Evolutionary conservation across 192 early-diverging fungal species (phyloP), one percentile per base, ranked within the genome.

Genomic region (Coemansia sp.): DNA sequence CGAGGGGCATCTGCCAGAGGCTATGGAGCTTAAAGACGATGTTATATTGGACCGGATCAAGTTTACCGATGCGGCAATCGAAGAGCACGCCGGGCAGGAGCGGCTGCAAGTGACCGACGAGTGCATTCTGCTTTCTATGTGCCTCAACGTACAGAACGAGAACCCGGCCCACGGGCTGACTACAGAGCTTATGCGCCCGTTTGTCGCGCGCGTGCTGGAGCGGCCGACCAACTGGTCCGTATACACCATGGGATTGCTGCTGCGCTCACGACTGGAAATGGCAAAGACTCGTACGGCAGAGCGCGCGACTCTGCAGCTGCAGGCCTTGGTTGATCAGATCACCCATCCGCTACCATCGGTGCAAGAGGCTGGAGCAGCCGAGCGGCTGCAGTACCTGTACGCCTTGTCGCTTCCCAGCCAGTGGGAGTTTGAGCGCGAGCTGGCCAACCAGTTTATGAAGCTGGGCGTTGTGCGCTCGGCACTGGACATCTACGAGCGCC

Each of bases 151-250:
- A 57, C 90, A 93, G 50, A 96, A 96, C 77, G 89, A 88, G 23
- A 99, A 95, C 53, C 93, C 94, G 8, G 83, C 75, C 5, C 84
- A 99, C 54, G 97, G 94, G 26, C 78, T 99, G 19, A 99, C 97
- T 6, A 81, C 81, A 25, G 95, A 99, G 70, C 86, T 97, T 79
- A 99, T 99, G 97, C 70, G 83, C 33, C 94, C 97, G 15, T 99
- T 89, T 66, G 90, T 96, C 4, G 69, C 82, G 43, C 86, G 95
- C 38, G 92, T 97, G 7, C 70, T 97, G 36, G 88, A 90, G 56
- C 90, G 94, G 53, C 82, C 92, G 43, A 92, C 91, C 78, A 99
- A 99, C 78, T 99, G 95, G 95, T 92, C 90, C 68, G 90, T 99
- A 13, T 87, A 96, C 78, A 94, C 97, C 22, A 94, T 96, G 92